Evolutionary conservation across 1,284 basidiomycete species (phyloP), one percentile per base, ranked within the genome.

Genomic region (Volvariella surrecta): DNA sequence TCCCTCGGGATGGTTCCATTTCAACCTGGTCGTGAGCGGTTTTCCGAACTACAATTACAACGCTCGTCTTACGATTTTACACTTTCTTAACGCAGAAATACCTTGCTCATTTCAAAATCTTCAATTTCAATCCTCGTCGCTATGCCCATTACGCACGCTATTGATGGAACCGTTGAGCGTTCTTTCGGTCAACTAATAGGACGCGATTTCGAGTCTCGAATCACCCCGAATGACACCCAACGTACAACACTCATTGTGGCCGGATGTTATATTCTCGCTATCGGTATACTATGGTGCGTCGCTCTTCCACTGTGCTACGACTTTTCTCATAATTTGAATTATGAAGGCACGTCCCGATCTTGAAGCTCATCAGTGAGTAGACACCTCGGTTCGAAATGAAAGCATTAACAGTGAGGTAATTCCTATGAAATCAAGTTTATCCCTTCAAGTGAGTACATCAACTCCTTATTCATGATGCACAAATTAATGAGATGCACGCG

Each of bases 401-500:
- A 21, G 15, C 15, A 21, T 28, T n/a, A 3, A 15, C 15, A 37
- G 9, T 7, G 18, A 41, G 31, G 17, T 15, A 13, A 13, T 13
- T 7, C 28, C 16, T 15, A 11, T 37, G 32, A 15, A 9, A 24
- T n/a, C 21, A 50, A 89, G 86, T 94, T 53, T 95, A 93, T 61
- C 91, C 91, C 1, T 95, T 94, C 78, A 93, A 93, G 82, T 88
- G 69, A 60, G 79, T 68, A 2, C 32, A 40, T 40, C 35, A 17
- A 45, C 44, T 28, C 44, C 22, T 16, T 39, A 28, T 19, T 11
- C 9, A 10, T 35, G 20, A 11, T 39, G 11, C 37, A 17, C 40
- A n/a, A 46, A 40, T 46, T 37, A 43, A 39, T 42, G 39, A 24
- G 22, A 20, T 30, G 37, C 19, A 16, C 35, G 24, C 18, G 45